Conservation (phyloP, 441 rosid genomes). For the Erodium trifolium region DNA sequence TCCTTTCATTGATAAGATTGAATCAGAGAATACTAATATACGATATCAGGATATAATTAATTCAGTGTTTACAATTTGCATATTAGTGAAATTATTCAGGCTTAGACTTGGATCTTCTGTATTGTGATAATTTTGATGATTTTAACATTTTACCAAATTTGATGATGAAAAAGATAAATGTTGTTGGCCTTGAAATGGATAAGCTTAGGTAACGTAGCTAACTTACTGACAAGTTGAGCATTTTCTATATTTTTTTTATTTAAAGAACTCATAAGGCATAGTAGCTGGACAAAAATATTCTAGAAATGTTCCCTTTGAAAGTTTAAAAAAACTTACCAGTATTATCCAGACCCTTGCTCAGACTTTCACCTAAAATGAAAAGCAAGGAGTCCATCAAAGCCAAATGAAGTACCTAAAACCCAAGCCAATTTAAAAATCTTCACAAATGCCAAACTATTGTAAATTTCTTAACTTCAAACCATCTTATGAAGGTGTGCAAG, state of each 20-base stretch:
- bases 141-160: neutral
- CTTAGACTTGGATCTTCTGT: neutral
- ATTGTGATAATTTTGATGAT: neutral
- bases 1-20: neutral
- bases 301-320: neutral
- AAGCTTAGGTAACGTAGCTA: neutral
- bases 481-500: neutral
- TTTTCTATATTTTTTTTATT: neutral
- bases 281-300: slow-evolving; percentile 2
- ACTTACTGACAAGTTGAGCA: neutral
- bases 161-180: neutral
- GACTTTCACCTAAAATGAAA: neutral
- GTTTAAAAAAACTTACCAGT: neutral
- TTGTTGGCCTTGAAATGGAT: slow-evolving; percentile 1
- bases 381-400: neutral
- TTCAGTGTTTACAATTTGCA: neutral
- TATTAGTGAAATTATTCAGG: neutral
- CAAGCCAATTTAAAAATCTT: neutral
- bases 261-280: neutral
- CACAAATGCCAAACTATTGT: neutral
- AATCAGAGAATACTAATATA: neutral
- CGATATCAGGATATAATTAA: neutral
- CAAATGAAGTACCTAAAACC: neutral
- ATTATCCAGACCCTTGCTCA: neutral
- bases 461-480: slow-evolving; percentile 6